A percentile compares a stretch with the other conserved stretches of the same genome.
These are phyloP conservation scores for Fusarium siculi DNA, from an alignment of 2,329 filamentous ascomycete genomes.

Conservation along the genomic window DNA sequence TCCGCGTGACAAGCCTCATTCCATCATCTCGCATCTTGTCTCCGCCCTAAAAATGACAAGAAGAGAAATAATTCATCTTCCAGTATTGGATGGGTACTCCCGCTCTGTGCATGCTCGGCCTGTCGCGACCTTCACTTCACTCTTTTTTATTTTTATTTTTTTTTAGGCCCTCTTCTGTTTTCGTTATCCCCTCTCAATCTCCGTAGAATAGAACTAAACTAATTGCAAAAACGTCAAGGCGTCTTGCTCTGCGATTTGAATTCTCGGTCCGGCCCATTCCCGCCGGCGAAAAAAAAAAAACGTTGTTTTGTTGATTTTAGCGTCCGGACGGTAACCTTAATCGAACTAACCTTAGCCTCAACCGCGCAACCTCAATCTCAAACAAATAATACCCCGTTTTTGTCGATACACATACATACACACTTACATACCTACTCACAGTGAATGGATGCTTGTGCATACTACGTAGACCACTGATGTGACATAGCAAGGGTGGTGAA, in stretches of 20 bases:
- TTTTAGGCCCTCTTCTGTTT: neutral
- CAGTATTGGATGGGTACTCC: neutral
- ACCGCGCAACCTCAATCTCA: neutral
- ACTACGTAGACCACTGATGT: neutral
- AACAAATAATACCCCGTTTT: neutral
- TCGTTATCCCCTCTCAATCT: neutral
- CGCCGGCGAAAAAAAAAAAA: neutral
- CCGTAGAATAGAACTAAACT: neutral
- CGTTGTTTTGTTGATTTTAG: slow-evolving; percentile 15
- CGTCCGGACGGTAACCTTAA: slow-evolving; percentile 33
- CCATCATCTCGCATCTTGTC: neutral
- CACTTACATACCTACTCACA: neutral
- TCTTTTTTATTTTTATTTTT: neutral
- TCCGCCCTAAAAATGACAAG: neutral
- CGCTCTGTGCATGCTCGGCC: neutral
- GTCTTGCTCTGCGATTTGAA: neutral
- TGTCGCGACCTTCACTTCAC: neutral
- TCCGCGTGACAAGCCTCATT: slow-evolving; percentile 4
- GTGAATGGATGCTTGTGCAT: neutral
- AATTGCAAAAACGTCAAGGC: neutral
- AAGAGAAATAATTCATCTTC: neutral
- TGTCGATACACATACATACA: neutral
- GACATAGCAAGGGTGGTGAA: neutral
- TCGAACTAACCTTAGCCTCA: neutral
- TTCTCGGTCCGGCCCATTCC: slow-evolving; percentile 30